A percentile compares a stretch with the other conserved stretches of the same genome.
Evolutionary conservation across 257 asterid species (phyloP).

Genomic region (Ilex aquifolium): DNA sequence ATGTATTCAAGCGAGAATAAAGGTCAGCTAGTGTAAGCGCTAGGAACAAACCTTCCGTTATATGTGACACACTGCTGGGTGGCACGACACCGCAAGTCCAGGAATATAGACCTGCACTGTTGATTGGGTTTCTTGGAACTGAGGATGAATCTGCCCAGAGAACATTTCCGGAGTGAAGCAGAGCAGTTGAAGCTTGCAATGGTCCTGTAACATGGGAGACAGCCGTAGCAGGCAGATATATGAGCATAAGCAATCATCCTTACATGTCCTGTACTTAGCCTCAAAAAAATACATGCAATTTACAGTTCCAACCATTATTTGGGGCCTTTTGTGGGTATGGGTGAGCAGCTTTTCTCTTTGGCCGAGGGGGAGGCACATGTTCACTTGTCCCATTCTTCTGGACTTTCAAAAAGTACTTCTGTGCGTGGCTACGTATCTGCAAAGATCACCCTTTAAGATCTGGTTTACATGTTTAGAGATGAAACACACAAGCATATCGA

Average conservation of each 20-base stretch:
- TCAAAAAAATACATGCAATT: slow-evolving; percentile 2
- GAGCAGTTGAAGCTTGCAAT: slow-evolving; percentile 40
- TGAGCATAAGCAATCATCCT: slow-evolving; percentile 3
- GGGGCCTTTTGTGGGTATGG: slow-evolving; percentile 93
- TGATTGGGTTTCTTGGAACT: slow-evolving; percentile 30
- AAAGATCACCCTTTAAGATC: slow-evolving; percentile 17
- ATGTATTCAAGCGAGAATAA: neutral
- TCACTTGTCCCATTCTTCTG: slow-evolving; percentile 80
- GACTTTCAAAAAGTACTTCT: slow-evolving; percentile 84
- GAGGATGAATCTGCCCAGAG: slow-evolving; percentile 39
- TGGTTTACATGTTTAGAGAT: neutral
- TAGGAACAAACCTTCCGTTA: slow-evolving; percentile 39
- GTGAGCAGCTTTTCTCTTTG: slow-evolving; percentile 88
- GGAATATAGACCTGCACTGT: slow-evolving; percentile 35
- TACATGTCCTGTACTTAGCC: neutral
- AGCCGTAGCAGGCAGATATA: slow-evolving; percentile 20
- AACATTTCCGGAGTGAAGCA: slow-evolving; percentile 37
- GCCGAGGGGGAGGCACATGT: slow-evolving; percentile 96
- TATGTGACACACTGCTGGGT: slow-evolving; percentile 25
- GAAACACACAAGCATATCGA: neutral
- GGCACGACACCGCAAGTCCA: slow-evolving; percentile 42
- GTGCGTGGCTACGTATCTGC: slow-evolving; percentile 98
- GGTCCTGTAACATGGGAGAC: slow-evolving; percentile 37
- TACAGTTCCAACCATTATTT: slow-evolving; percentile 38
- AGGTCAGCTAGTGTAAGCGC: neutral